Conservation (phyloP, 2,329 filamentous ascomycete genomes). For the Acrodontium crateriforme region DNA sequence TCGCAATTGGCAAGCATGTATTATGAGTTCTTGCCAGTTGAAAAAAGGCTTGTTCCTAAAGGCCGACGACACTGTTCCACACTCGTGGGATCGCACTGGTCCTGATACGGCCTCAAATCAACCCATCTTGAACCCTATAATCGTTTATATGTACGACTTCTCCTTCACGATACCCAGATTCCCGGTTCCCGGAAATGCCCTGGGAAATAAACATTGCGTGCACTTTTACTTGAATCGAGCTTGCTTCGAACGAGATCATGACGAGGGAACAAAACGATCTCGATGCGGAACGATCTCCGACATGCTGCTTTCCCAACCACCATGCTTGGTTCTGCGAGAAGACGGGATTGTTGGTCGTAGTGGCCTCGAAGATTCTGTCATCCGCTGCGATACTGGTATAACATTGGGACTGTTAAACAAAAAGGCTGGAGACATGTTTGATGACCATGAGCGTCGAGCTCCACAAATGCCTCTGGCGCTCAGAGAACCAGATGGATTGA, state of each 20-base stretch:
- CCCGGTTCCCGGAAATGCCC: slow-evolving; percentile 8
- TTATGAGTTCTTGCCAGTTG: slow-evolving; percentile 6
- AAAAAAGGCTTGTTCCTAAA: slow-evolving; percentile 9
- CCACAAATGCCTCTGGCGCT: too few relatives aligned
- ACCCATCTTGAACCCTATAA: too few relatives aligned
- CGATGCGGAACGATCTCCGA: slow-evolving; percentile 7
- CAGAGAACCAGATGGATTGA: too few relatives aligned
- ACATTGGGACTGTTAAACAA: slow-evolving; percentile 12
- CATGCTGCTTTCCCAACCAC: slow-evolving; percentile 14
- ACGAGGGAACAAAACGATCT: too few relatives aligned
- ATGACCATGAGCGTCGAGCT: too few relatives aligned
- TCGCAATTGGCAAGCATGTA: slow-evolving; percentile 8
- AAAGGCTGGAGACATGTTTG: slow-evolving; percentile 9
- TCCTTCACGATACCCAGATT: slow-evolving; percentile 12
- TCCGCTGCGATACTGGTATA: slow-evolving; percentile 8
- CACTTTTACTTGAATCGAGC: slow-evolving; percentile 12
- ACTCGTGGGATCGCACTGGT: neutral
- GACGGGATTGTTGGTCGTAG: slow-evolving; percentile 11
- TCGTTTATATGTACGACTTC: slow-evolving; percentile 12
- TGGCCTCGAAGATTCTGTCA: slow-evolving; percentile 9
- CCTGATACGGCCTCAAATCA: slow-evolving; percentile 4
- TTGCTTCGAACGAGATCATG: too few relatives aligned
- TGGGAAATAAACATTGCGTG: slow-evolving; percentile 8
- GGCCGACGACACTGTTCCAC: neutral
- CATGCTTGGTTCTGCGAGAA: slow-evolving; percentile 10